These are phyloP conservation scores for Corynespora cassiicola DNA, from an alignment of 2,329 filamentous ascomycete genomes.

Conservation along the genomic window DNA sequence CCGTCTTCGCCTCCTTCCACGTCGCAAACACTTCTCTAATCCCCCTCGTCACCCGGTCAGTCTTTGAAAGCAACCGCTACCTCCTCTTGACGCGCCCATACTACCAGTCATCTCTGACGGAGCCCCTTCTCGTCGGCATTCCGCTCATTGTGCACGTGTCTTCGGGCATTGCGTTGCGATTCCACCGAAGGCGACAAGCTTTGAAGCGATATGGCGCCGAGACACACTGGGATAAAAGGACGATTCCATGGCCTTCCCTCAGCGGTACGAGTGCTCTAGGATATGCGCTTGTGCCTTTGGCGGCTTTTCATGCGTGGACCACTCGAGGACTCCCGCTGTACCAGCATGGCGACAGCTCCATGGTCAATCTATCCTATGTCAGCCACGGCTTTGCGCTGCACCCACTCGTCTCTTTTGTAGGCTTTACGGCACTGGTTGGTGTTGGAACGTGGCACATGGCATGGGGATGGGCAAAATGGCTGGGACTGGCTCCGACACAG, in stretches of 20 bases:
- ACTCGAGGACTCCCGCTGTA: conserved; percentile 78
- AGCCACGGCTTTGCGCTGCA: conserved; percentile 83
- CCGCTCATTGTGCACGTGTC: conserved; percentile 78
- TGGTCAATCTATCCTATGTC: conserved; percentile 83
- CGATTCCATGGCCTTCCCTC: conserved; percentile 71
- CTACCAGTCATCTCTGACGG: conserved; percentile 80
- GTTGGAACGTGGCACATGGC: conserved; percentile 78
- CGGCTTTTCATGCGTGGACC: conserved; percentile 74
- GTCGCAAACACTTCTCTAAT: conserved; percentile 55
- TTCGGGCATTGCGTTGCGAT: conserved; percentile 77
- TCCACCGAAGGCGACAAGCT: conserved; percentile 75
- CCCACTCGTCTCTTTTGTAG: conserved; percentile 68
- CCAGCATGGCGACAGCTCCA: conserved; percentile 84
- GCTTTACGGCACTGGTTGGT: conserved; percentile 72
- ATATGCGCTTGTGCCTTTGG: conserved; percentile 70
- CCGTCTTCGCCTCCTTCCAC: conserved; percentile 52
- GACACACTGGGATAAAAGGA: conserved; percentile 58
- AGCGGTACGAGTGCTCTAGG: conserved; percentile 76
- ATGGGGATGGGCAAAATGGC: conserved; percentile 86
- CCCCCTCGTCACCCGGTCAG: conserved; percentile 40
- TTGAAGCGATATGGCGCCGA: conserved; percentile 77
- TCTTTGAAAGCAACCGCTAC: conserved; percentile 80
- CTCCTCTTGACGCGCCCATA: conserved; percentile 89
- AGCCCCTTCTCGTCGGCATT: conserved; percentile 78
- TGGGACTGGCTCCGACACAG: conserved; percentile 67